Evolutionary conservation across 202 grass and related monocot genomes (phyloP), one percentile per base, ranked within the genome.

Genomic region (Schoenoplectus triqueter): DNA sequence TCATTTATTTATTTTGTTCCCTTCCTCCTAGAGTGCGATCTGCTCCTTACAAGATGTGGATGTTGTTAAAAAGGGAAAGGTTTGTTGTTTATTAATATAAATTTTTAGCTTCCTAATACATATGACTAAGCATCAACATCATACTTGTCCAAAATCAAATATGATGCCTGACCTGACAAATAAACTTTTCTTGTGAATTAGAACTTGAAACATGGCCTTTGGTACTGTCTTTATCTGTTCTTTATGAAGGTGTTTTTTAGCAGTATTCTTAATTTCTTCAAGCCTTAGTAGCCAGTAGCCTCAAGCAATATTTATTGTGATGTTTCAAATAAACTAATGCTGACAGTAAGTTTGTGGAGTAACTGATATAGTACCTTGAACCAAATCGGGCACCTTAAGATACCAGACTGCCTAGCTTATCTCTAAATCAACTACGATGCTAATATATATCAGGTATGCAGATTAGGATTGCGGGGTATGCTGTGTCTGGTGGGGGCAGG

Each of bases 41-140:
- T 98, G 95, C 77, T 92, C 91, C 9, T 73, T 98, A 74, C 92
- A 98, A 84, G 92, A 98, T 92, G 91, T 90, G 80, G 91, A 93
- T 87, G 74, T 90, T 80, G 85, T 95, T 19, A 95, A 92, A 70
- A 88, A 71, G 90, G 89, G 89, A 84, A 89, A 92, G 88, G 95
- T 93, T 61, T 64, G 88, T 82, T 41, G 51, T 31, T 31, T 31
- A 31, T 31, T 31, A 69, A 54, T 82, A 66, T 75, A 42, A 71
- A 83, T 41, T 51, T 86, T 66, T 49, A 66, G 7, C 70, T 81
- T 20, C 65, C 31, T 84, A 40, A 84, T 20, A 42, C 50, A 65
- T 60, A 85, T 6, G 84, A 6, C 19, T 10, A 39, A 47, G 42
- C 57, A 31, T 31, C 31, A 51, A 48, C 60, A 84, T 54, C 5